Base-by-base conservation (phyloP, 306 rosid genomes). In the Dalbergia oliveri region DNA sequence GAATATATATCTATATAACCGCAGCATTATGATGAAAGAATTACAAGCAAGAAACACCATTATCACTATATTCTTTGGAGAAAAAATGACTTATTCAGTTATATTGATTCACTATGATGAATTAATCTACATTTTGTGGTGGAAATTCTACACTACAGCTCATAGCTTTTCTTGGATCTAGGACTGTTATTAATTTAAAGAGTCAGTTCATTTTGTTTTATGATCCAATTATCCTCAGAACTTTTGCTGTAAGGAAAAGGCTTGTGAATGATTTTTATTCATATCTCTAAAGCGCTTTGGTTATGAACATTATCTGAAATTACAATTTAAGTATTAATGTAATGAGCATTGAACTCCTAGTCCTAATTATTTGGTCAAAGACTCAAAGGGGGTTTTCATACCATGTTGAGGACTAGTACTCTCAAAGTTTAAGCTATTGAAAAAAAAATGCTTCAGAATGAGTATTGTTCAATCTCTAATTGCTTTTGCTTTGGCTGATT, bases 21-120 rank as follows among this genome's bases (percentile, higher is more conserved):
- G 11, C 78, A 35, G 41, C 15, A 39, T 23, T 47, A 37, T 70
- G 75, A 77, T 72, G 65, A 76, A 47, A 44, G 35, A 50, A 57
- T 65, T 49, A 12, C 75, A 68, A n/a, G 51, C 75, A 72, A 76
- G n/a, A 79, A 78, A 60, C 66, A 60, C 63, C 54, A 33, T 50
- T 3, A 53, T 26, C 68, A 11, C 11, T 19, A 65, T 13, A 45
- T 62, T 69, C 49, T 68, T 14, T 31, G 45, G n/a, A 60, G 62
- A 19, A 37, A 7, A 60, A 72, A 33, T 35, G 50, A 37, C 53
- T 18, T 15, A 9, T 54, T 54, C 49, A 9, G 34, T 18, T 26
- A 56, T 65, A 12, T 35, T n/a, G 37, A 67, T 58, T 43, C 61
- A n/a, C 49, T 47, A 5, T 31, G 23, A 21, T 60, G 71, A 66